A percentile compares a stretch with the other conserved stretches of the same genome.
These are phyloP conservation scores for Thoreauomyces humboldtii DNA, from an alignment of 192 early-diverging fungal species.

Conservation along the genomic window DNA sequence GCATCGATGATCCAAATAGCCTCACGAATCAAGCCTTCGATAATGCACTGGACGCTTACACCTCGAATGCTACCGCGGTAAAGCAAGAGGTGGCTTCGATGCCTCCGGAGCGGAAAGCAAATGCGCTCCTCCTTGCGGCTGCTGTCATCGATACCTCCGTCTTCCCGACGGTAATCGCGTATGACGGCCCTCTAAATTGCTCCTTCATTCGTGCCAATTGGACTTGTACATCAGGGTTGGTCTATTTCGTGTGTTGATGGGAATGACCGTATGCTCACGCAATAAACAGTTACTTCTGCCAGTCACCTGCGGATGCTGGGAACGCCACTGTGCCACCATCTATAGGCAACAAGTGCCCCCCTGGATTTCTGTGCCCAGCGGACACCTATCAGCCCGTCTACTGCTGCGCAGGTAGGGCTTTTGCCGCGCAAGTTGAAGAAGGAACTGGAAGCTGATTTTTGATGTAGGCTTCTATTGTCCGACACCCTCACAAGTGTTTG, in stretches of 20 bases:
- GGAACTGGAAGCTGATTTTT: too few relatives aligned
- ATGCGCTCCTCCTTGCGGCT: conserved; percentile 1
- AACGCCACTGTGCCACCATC: background rate
- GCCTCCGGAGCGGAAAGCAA: conserved; percentile 1
- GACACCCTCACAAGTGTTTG: conserved; percentile 34
- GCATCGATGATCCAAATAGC: background rate
- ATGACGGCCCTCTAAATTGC: background rate
- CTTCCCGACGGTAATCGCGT: background rate
- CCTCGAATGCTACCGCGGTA: background rate
- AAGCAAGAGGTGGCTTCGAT: background rate
- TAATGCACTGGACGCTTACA: background rate
- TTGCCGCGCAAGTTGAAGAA: too few relatives aligned
- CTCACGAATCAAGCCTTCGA: background rate
- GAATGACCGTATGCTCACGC: background rate
- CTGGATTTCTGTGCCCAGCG: conserved; percentile 51
- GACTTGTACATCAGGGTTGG: conserved; percentile 22
- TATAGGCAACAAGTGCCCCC: conserved; percentile 16
- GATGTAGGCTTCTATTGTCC: conserved; percentile 64
- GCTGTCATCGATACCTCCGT: conserved; percentile 4
- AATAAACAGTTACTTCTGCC: conserved; percentile 18
- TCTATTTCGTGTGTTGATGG: background rate
- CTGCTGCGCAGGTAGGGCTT: conserved; percentile 55
- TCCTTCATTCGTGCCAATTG: conserved; percentile 14
- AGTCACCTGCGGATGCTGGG: background rate
- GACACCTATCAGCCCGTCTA: conserved; percentile 58